Evolutionary conservation across 257 asterid species (phyloP), one percentile per base, ranked within the genome.

Genomic region (Primulina tabacum): DNA sequence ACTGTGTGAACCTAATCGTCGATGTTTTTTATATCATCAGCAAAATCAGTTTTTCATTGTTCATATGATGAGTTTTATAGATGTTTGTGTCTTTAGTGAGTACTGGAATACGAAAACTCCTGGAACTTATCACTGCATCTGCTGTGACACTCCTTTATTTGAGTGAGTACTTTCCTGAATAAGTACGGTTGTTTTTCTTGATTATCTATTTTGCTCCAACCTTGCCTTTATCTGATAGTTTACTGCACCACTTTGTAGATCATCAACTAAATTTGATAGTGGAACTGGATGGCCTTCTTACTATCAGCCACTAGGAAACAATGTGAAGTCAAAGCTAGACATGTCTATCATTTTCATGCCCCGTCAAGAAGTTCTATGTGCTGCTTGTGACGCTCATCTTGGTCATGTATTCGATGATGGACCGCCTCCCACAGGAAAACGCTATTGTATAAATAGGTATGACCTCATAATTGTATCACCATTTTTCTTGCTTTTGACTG

Each of bases 271-370:
- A 75, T 92, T 88, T 62, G 98, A 92, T 9, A 92, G 98, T 53
- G 97, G 97, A 62, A 92, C 97, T 0, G 98, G 98, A 59, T 92
- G 98, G 97, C 98, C 98, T 40, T 92, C 98, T 5, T 92, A 92
- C 66, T 86, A 92, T 71, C 78, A 83, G 64, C 95, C 98, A 8
- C 66, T 90, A 5, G 93, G 83, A 24, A 76, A 84, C 83, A 92
- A 92, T 17, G 97, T 85, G 87, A 88, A 85, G 78, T 90, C 97
- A 7, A 88, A 92, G 75, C 78, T 90, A 67, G 98, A 92, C 82
- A 43, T 85, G 80, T 92, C 98, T 6, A 79, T 92, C 62, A 87
- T 92, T 60, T 80, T 90, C 89, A 90, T 92, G 93, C 98, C 98
- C 28, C 97, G 98, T 21, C 82, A 78, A 38, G 98, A 92, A 84